A percentile compares a stretch with the other conserved stretches of the same genome.
Evolutionary conservation across 768 basidiomycete species (phyloP).

Genomic region (Epithele typhae): DNA sequence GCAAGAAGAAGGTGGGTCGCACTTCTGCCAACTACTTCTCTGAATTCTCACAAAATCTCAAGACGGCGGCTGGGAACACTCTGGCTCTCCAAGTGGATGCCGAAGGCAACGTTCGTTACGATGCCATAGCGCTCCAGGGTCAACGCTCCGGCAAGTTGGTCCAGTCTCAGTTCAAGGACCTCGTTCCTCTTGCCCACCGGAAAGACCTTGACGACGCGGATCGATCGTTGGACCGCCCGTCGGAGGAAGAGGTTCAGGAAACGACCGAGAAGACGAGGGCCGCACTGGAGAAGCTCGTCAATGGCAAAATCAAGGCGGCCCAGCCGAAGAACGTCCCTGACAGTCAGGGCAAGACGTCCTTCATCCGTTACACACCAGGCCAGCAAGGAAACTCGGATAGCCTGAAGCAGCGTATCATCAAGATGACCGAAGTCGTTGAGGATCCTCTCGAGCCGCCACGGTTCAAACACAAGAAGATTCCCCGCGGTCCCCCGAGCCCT

Average conservation of each 20-base stretch:
- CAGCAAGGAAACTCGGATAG: conserved; percentile 70
- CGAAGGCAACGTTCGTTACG: conserved; percentile 95
- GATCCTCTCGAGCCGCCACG: conserved; percentile 95
- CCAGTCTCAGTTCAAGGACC: conserved; percentile 96
- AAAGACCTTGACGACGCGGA: conserved; percentile 79
- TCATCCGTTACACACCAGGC: conserved; percentile 95
- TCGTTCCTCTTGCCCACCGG: conserved; percentile 86
- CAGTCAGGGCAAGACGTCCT: conserved; percentile 75
- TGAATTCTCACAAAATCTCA: too few relatives aligned
- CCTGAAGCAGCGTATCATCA: conserved; percentile 94
- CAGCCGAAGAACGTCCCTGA: conserved; percentile 95
- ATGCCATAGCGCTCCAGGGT: conserved; percentile 95
- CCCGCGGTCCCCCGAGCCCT: conserved; percentile 91
- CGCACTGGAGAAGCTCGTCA: conserved; percentile 90
- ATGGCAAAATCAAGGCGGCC: conserved; percentile 96
- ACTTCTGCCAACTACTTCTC: not conserved
- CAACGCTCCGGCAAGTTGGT: conserved; percentile 81
- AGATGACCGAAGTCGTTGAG: conserved; percentile 97
- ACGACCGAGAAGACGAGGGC: conserved; percentile 88
- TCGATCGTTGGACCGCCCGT: conserved; percentile 83
- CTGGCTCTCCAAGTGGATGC: conserved; percentile 94
- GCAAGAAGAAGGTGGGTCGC: conserved; percentile 79
- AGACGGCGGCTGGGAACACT: conserved; percentile 92
- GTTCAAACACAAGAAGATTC: conserved; percentile 99
- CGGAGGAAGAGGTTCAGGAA: conserved; percentile 87